phyloP scores from a whole-genome alignment of 192 early-diverging fungal species.

The Podila epigama region DNA sequence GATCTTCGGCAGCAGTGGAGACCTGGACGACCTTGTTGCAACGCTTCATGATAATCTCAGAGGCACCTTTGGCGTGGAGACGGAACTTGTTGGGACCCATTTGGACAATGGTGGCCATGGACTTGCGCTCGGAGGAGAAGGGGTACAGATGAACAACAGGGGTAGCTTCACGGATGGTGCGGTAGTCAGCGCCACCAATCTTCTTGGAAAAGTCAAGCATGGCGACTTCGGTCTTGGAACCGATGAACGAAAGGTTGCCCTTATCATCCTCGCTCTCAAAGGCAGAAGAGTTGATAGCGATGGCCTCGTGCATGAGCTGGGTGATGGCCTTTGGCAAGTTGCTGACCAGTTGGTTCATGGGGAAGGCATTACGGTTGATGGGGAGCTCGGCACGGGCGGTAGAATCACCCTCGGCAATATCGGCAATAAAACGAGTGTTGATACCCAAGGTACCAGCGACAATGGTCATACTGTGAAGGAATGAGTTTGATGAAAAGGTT shows the following conservation, averaged over 20 bases:
- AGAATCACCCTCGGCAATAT: constrained; percentile 43
- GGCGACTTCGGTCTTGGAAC: constrained; percentile 97
- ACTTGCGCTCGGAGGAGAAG: constrained; percentile 91
- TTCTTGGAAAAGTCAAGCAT: constrained; percentile 78
- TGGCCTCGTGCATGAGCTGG: constrained; percentile 67
- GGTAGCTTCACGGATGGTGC: constrained; percentile 63
- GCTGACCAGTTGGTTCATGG: constrained; percentile 56
- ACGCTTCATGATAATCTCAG: constrained; percentile 78
- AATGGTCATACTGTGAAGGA: constrained; percentile 79
- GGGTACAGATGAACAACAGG: constrained; percentile 78
- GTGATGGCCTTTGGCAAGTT: constrained; percentile 54
- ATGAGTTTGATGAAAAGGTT: too few relatives aligned
- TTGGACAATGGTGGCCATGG: constrained; percentile 84
- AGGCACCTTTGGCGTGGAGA: constrained; percentile 93
- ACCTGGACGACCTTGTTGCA: constrained; percentile 66
- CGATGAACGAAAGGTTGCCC: constrained; percentile 68
- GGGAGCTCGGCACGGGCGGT: constrained; percentile 34
- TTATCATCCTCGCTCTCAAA: constrained; percentile 63
- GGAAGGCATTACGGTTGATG: constrained; percentile 52
- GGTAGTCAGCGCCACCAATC: constrained; percentile 68
- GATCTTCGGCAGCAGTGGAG: constrained; percentile 36
- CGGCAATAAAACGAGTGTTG: constrained; percentile 50
- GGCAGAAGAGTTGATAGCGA: constrained; percentile 83
- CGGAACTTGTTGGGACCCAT: constrained; percentile 62
- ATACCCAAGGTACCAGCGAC: constrained; percentile 79